Base-by-base conservation (phyloP, 2,329 filamentous ascomycete genomes). In the Sporothrix luriei region DNA sequence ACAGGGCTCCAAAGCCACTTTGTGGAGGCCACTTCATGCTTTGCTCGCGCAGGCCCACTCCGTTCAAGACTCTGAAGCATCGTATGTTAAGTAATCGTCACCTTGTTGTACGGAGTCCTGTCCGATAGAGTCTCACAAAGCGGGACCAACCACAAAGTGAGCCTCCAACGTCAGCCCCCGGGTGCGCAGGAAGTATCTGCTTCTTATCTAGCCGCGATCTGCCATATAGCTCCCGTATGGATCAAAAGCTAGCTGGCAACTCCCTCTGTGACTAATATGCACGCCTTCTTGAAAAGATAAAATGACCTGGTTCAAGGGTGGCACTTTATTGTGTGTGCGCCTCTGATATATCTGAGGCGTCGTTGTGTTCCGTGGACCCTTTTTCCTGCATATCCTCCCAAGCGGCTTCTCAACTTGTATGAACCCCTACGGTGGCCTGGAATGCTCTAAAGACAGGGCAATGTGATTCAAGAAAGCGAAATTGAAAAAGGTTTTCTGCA, bases 181-280 rank as follows among this genome's bases (percentile, higher is more conserved):
- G n/a, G 38, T 38, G 21, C 7, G 38, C 38, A 5, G 54, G 3
- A 57, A n/a, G 3, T 46, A 1, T 61, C n/a, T 64, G 7, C 14
- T 48, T 64, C 14, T n/a, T 64, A 64, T 48, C 59, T 64, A 48
- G 40, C 59, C 59, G 59, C 61, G 61, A 21, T 33, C 61, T 64
- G 24, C 46, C 43, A n/a, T 13, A 64, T 26, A 62, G 21, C 57
- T 43, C 38, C n/a, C 38, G 55, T n/a, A 40, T 33, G 29, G 33
- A 24, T n/a, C 33, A 24, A 3, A 16, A 14, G 51, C 13, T 13
- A 54, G 51, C 14, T 16, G 19, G 21, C 55, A 11, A 19, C 33
- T 9, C 33, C 21, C n/a, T 43, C 11, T 43, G 43, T 43, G 9
- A 13, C 19, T 14, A 13, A 43, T 29, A 29, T 62, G 21, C 48